Base-by-base conservation (phyloP, 257 asterid genomes). In the Ballota nigra region DNA sequence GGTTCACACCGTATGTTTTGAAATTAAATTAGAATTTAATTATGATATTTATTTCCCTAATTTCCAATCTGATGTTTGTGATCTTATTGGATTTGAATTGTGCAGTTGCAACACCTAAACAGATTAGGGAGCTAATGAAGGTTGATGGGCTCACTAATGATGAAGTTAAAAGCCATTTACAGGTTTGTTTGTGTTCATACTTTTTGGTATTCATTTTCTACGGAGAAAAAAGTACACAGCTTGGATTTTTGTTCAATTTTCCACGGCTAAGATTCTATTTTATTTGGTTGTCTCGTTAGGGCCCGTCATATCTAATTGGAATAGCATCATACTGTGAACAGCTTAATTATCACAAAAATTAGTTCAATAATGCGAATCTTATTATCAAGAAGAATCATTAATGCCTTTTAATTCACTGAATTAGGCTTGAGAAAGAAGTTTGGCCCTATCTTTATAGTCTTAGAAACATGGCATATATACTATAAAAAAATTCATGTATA, bases 91-190 rank as follows among this genome's bases (percentile, higher is more conserved):
- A 43, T 56, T 68, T 82, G 33, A 38, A 43, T 56, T 43, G 7
- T 71, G 74, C 90, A 90, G 97, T 79, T 76, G 97, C 93, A 41
- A 90, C 97, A 15, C 97, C 97, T 4, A 90, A 88, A 70, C 97
- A 90, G 72, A 88, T 90, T 63, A 86, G 92, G 79, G 92, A 88
- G 81, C 61, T 88, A 26, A 90, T 90, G 97, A 88, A 85, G 77
- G 93, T 90, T 40, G 93, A 88, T 67, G 97, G 96, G 4, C 96
- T 90, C 59, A 86, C 97, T 41, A 90, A 88, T 67, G 97, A 90
- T 63, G 97, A 90, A 72, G 97, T 90, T 66, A 90, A 90, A 68
- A 90, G 97, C 62, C 97, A 91, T 83, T 80, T 91, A 51, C 97
- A 91, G 96, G 97, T 90, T 73, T 62, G 83, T 58, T 19, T 11